Percentiles rank a stretch among this genome's conserved stretches.
Conservation (phyloP, 139 green algal species). For the Protoeuglena noctilucae region DNA sequence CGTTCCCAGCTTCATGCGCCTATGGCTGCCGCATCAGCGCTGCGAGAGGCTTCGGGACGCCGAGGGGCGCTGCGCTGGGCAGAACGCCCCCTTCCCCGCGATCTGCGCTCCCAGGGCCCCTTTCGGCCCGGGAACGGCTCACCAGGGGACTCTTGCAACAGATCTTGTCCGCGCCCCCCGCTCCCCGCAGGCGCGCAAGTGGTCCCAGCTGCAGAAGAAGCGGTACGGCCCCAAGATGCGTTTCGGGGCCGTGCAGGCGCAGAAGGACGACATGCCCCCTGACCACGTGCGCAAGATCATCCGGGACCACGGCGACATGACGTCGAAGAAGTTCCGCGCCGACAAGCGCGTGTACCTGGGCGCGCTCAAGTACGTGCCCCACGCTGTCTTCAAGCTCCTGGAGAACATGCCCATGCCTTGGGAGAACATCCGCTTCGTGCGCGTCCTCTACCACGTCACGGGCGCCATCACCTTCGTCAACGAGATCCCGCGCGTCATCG, state of each 20-base stretch:
- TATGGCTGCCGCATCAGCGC: neutral
- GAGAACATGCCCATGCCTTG: constrained; percentile 99
- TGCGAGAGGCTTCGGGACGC: neutral
- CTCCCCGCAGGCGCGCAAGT: constrained; percentile 76
- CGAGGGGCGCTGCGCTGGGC: neutral
- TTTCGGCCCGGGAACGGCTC: neutral
- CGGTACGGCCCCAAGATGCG: constrained; percentile 81
- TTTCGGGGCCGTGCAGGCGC: constrained; percentile 72
- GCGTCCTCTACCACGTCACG: constrained; percentile 92
- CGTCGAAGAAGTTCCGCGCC: constrained; percentile 83
- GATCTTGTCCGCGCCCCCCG: neutral
- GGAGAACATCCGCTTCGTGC: constrained; percentile 59
- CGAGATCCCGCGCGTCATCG: constrained; percentile 90
- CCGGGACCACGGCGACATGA: constrained; percentile 97
- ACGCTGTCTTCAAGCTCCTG: constrained; percentile 98
- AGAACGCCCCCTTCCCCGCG: no score
- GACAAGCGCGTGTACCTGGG: constrained; percentile 99
- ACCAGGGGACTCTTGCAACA: neutral
- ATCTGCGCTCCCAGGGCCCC: neutral
- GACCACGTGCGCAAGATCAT: constrained; percentile 98
- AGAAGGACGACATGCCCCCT: constrained; percentile 96
- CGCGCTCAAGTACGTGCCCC: constrained; percentile 96
- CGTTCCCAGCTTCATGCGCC: neutral
- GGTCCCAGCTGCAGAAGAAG: constrained; percentile 78
- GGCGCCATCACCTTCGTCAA: constrained; percentile 99